phyloP scores from a whole-genome alignment of 805 yeast species.

The Myxozyma geophila region DNA sequence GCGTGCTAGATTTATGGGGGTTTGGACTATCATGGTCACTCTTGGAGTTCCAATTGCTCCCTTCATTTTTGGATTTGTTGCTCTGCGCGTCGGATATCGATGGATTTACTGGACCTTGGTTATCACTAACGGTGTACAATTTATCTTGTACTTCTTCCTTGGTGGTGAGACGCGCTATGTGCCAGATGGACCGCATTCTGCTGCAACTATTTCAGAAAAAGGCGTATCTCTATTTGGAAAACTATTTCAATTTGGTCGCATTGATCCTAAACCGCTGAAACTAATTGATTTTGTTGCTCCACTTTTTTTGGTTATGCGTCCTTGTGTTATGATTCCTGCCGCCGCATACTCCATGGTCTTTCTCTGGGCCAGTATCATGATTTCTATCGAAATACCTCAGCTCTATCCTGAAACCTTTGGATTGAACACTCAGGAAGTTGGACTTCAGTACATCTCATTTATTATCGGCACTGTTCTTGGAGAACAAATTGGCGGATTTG shows the following conservation, averaged over 20 bases:
- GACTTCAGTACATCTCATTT: constrained; percentile 41
- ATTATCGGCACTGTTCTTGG: constrained; percentile 42
- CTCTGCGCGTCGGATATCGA: constrained; percentile 23
- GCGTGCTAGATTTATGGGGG: constrained; percentile 29
- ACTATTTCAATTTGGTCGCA: constrained; percentile 3
- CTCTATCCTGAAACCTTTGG: constrained; percentile 38
- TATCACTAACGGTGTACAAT: constrained; percentile 24
- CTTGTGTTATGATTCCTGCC: constrained; percentile 33
- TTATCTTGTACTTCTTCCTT: constrained; percentile 22
- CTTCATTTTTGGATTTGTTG: constrained; percentile 32
- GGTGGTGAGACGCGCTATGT: constrained; percentile 25
- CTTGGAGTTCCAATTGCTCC: constrained; percentile 22
- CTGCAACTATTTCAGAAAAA: background rate
- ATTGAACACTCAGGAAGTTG: constrained; percentile 41
- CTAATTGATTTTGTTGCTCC: constrained; percentile 16
- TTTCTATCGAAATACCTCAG: constrained; percentile 41
- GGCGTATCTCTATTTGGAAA: too few species aligned
- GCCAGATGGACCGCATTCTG: constrained; percentile 12
- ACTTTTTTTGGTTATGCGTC: constrained; percentile 7
- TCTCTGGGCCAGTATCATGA: constrained; percentile 40
- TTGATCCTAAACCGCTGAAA: constrained; percentile 10
- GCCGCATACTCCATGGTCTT: constrained; percentile 41
- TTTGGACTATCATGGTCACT: constrained; percentile 25
- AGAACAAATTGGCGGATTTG: constrained; percentile 41
- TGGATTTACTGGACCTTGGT: constrained; percentile 31